Evolutionary conservation across 192 early-diverging fungal species (phyloP).

Genomic region (Polychytrium aggregatum): DNA sequence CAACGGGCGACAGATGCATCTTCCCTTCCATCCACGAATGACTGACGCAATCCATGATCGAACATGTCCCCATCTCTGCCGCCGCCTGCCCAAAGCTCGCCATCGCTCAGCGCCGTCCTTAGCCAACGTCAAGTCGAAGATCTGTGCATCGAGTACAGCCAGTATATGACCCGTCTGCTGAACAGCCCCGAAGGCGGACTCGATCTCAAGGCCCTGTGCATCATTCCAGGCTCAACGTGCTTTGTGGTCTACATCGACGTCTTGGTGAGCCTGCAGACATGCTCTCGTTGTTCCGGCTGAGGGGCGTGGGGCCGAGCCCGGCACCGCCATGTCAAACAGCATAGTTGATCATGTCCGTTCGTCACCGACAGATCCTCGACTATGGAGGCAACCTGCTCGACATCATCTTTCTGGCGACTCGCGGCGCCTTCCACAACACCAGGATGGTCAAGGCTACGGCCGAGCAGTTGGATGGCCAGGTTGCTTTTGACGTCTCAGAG

Average conservation of each 20-base stretch:
- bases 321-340: too few relatives aligned
- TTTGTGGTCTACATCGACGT: constrained; percentile 90
- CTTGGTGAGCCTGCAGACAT: constrained; percentile 52
- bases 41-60: too few relatives aligned
- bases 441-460: constrained; percentile 73
- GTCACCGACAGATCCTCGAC: constrained; percentile 64
- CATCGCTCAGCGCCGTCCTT: constrained; percentile 10
- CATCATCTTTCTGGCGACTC: constrained; percentile 68
- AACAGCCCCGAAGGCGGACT: constrained; percentile 75
- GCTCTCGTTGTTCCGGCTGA: too few relatives aligned
- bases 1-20: too few relatives aligned
- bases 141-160: constrained; percentile 73
- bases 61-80: too few relatives aligned
- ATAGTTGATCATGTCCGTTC: too few relatives aligned
- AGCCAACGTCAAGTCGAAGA: constrained; percentile 43
- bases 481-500: constrained; percentile 90
- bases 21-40: too few relatives aligned
- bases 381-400: constrained; percentile 82
- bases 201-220: constrained; percentile 74
- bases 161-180: constrained; percentile 67
- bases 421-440: constrained; percentile 84
- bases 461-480: constrained; percentile 66
- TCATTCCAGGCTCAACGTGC: constrained; percentile 79
- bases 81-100: too few relatives aligned
- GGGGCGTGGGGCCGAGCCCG: too few relatives aligned